Evolutionary conservation across 306 rosid genomes (phyloP), one percentile per base, ranked within the genome.

Genomic region (Dryas octopetala): DNA sequence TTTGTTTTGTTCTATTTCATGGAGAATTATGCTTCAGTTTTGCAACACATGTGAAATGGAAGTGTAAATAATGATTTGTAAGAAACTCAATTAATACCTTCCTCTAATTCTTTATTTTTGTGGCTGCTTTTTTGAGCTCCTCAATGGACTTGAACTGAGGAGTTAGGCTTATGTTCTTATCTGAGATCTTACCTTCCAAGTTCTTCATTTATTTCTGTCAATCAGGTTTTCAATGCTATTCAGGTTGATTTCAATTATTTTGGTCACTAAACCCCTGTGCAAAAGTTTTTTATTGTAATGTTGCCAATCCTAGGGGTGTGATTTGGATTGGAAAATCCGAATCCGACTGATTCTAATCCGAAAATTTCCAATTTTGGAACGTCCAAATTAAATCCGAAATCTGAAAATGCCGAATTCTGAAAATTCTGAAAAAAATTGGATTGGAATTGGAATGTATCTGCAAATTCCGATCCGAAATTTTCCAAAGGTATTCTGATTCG

Each of bases 111-210:
- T 86, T 73, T 74, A 86, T 83, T 52, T 68, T 75, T 47, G 65
- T 74, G 49, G 93, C 91, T 62, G 87, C 89, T 79, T 65, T 85
- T 78, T 74, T 75, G 32, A 91, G 89, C 74, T 88, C 91, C 78
- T 55, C 82, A 71, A 91, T 83, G 74, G 91, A 87, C 80, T 49
- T 79, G 53, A 82, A 68, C 63, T 87, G 58, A 76, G 92, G 94
- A 76, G 81, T 61, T 76, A 89, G 76, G 81, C 51, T 84, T 69
- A 89, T 74, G 65, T 88, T 76, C 62, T 73, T 62, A 57, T 80
- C 83, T 48, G 81, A 66, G 71, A 85, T 81, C 81, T 79, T 80
- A 51, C 51, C 76, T 80, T 82, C 63, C 55, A 88, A 62, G 67
- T 79, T 80, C 78, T 82, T 76, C 54, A 70, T 26, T 76, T 71